Evolutionary conservation across 2,329 filamentous ascomycete species (phyloP), one percentile per base, ranked within the genome.

Genomic region (Pseudodiploospora longispora): DNA sequence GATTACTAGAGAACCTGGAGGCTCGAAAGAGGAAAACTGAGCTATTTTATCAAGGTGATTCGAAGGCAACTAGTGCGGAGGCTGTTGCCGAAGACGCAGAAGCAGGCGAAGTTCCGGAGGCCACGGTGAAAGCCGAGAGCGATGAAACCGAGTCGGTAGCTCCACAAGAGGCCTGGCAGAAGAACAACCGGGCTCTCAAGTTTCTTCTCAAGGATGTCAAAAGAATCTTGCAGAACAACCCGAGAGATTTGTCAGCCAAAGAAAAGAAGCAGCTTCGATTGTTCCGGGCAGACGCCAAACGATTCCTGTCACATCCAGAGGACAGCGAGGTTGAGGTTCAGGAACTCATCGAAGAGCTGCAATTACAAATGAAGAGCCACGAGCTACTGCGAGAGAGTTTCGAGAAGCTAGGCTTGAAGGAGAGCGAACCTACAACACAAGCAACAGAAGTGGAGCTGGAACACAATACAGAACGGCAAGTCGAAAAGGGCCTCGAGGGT

Each of bases 211-310:
- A 56, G 34, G 55, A 55, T n/a, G 59, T 61, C 29, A 60, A 58
- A 50, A 58, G 57, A 37, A 58, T 65, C 9, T 49, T 65, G 5
- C 55, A 61, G 45, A 68, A 72, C 7, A 71, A 76, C 47, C 68
- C 72, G 48, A 56, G 56, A 35, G 58, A 71, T 28, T 67, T 89
- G 31, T 75, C 76, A 30, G 85, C 78, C 43, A 84, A 82, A 60
- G 80, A 83, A 59, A 93, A 91, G 71, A 80, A 83, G 59, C 76
- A 82, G 43, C 72, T 94, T 43, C 84, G 88, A 41, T 68, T 74
- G n/a, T 86, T 94, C 67, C 71, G 83, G 48, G 75, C 76, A 54
- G 71, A 76, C 28, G 74, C 86, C 38, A 79, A 78, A 55, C 72
- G 75, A 38, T 76, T 84, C 37, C 71, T 91, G 35, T 54, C 59